Percentiles rank a stretch among this genome's conserved stretches.
These are phyloP conservation scores for Cutaneotrichosporon cutaneum DNA, from an alignment of 1,284 basidiomycete species.

Conservation along the genomic window DNA sequence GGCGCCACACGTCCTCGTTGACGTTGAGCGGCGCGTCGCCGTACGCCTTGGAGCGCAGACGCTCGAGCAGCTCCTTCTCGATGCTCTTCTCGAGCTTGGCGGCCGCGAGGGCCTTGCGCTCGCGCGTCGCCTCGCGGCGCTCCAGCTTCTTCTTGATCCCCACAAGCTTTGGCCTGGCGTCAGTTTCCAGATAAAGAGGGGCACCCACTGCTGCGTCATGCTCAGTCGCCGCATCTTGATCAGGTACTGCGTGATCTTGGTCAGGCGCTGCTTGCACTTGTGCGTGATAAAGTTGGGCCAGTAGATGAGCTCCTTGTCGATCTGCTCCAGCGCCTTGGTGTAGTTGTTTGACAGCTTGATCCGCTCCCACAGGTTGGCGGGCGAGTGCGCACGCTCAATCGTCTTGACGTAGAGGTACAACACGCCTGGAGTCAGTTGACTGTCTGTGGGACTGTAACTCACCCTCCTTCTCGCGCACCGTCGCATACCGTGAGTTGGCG, in stretches of 20 bases:
- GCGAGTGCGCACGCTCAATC: slow-evolving; percentile 92
- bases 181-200: background rate
- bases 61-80: slow-evolving; percentile 92
- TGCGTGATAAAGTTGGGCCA: slow-evolving; percentile 98
- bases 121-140: slow-evolving; percentile 85
- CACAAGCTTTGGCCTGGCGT: slow-evolving; percentile 77
- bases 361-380: slow-evolving; percentile 95
- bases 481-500: slow-evolving; percentile 95
- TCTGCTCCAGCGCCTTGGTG: slow-evolving; percentile 91
- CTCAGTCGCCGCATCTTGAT: slow-evolving; percentile 95
- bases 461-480: slow-evolving; percentile 94
- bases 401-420: slow-evolving; percentile 98
- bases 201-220: slow-evolving; percentile 77
- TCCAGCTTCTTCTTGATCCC: slow-evolving; percentile 98
- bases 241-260: slow-evolving; percentile 98
- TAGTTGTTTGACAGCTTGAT: slow-evolving; percentile 94
- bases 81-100: slow-evolving; percentile 93
- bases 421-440: slow-evolving; percentile 60
- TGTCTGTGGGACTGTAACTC: slow-evolving; percentile 29
- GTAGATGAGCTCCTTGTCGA: slow-evolving; percentile 90
- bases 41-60: slow-evolving; percentile 93
- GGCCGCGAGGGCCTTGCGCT: slow-evolving; percentile 92
- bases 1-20: slow-evolving; percentile 94
- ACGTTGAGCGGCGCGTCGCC: slow-evolving; percentile 97
- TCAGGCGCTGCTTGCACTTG: slow-evolving; percentile 98